Conservation (phyloP, 2,329 filamentous ascomycete genomes). For the Xylaria sp. region DNA sequence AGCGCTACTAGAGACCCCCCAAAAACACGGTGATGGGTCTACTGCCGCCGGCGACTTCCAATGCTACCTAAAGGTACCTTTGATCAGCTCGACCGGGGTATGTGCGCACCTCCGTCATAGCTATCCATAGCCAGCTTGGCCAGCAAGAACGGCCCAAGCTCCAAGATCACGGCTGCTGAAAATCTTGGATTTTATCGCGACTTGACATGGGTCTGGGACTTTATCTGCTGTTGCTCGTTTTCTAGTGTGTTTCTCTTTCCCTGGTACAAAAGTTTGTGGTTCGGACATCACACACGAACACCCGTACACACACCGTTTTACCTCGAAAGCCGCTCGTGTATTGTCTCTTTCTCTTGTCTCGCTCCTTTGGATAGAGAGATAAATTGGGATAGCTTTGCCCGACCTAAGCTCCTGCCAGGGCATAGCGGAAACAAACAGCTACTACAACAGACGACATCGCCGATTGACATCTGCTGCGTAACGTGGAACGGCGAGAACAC, state of each 20-base stretch:
- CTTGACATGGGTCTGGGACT: slow-evolving; percentile 21
- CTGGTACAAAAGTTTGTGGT: slow-evolving; percentile 17
- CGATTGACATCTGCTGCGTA: not conserved
- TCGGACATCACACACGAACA: slow-evolving; percentile 32
- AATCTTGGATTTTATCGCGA: slow-evolving; percentile 32
- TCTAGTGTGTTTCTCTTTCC: slow-evolving; percentile 1
- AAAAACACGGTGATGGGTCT: not conserved
- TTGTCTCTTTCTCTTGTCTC: not conserved
- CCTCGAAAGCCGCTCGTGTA: slow-evolving; percentile 27
- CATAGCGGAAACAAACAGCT: not conserved
- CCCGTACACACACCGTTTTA: not conserved
- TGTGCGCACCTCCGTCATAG: slow-evolving; percentile 41
- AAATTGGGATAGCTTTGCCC: not conserved
- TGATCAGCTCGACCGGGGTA: slow-evolving; percentile 26
- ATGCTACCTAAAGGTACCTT: not conserved
- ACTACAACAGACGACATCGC: not conserved
- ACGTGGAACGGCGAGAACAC: not conserved
- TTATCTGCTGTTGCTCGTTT: slow-evolving; percentile 10
- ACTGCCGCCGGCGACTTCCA: slow-evolving; percentile 5
- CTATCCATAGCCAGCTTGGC: slow-evolving; percentile 26
- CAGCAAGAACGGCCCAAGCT: slow-evolving; percentile 30
- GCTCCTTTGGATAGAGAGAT: not conserved
- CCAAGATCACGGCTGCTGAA: slow-evolving; percentile 31
- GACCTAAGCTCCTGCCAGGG: not conserved
- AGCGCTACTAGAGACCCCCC: not conserved